Conservation (phyloP, 257 asterid genomes). For the Nicotiana undulata region DNA sequence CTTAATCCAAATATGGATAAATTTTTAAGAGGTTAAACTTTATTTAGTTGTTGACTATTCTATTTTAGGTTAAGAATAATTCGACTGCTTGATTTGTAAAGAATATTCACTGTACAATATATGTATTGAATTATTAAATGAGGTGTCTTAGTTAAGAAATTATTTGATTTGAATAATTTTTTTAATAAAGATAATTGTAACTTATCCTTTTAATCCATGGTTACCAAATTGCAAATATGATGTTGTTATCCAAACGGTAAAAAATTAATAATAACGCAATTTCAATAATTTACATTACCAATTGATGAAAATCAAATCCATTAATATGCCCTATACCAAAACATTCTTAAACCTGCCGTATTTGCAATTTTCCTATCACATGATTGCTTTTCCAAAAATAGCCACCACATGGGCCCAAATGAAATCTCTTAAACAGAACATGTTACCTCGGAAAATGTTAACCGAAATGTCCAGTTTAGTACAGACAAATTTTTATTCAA, state of each 20-base stretch:
- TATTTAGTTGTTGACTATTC: neutral
- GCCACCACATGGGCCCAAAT: neutral
- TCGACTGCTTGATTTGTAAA: neutral
- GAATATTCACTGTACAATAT: neutral
- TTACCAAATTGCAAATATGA: too few relatives aligned
- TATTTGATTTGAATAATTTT: neutral
- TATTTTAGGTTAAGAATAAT: neutral
- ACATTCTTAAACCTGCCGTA: neutral
- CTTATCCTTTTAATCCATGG: too few relatives aligned
- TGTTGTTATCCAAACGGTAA: too few relatives aligned
- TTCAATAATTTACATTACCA: too few relatives aligned
- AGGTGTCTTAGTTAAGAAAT: neutral
- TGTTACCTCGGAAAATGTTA: neutral
- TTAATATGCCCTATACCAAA: too few relatives aligned
- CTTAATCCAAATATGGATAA: neutral
- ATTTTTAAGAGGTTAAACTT: neutral
- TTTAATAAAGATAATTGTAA: too few relatives aligned
- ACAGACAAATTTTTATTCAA: neutral
- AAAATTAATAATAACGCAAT: too few relatives aligned
- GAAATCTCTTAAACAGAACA: neutral
- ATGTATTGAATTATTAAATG: too few relatives aligned
- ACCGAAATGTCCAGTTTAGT: neutral
- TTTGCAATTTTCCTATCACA: neutral
- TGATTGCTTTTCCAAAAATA: neutral
- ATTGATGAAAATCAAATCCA: too few relatives aligned